A percentile compares a stretch with the other conserved stretches of the same genome.
These are phyloP conservation scores for Brasilioporus rufonigricans DNA, from an alignment of 768 basidiomycete genomes.

Conservation along the genomic window DNA sequence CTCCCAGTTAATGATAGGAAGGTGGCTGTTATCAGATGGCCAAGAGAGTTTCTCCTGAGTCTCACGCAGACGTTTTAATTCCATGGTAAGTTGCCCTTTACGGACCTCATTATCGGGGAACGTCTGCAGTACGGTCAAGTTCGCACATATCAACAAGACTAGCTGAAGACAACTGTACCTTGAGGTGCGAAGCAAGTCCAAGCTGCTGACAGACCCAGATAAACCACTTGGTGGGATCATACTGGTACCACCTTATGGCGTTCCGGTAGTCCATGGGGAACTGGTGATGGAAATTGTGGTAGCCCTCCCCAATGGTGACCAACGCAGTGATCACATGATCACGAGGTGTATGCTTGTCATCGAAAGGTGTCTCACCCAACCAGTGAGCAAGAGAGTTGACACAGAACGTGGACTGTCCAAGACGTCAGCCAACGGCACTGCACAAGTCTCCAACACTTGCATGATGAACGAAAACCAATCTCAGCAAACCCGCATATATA, in stretches of 20 bases:
- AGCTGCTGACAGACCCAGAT: slow-evolving; percentile 49
- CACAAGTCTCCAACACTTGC: slow-evolving; percentile 39
- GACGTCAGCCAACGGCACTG: background rate
- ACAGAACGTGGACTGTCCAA: slow-evolving; percentile 86
- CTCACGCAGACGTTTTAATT: slow-evolving; percentile 81
- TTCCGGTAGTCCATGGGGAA: slow-evolving; percentile 98
- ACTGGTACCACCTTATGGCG: slow-evolving; percentile 89
- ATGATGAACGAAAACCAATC: slow-evolving; percentile 86
- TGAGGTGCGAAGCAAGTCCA: slow-evolving; percentile 57
- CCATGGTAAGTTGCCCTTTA: slow-evolving; percentile 93
- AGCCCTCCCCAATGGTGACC: slow-evolving; percentile 91
- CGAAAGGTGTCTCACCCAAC: slow-evolving; percentile 90
- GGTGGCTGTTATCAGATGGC: slow-evolving; percentile 72
- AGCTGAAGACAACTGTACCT: slow-evolving; percentile 29
- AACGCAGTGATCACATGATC: slow-evolving; percentile 89
- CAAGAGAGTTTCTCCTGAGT: slow-evolving; percentile 75
- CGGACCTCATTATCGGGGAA: slow-evolving; percentile 73
- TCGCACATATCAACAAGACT: background rate
- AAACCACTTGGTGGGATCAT: slow-evolving; percentile 94
- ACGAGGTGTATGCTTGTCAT: slow-evolving; percentile 91
- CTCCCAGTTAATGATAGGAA: slow-evolving; percentile 86
- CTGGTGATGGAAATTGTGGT: slow-evolving; percentile 97
- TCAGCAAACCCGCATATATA: slow-evolving; percentile 76
- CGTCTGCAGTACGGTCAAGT: slow-evolving; percentile 18
- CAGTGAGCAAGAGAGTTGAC: slow-evolving; percentile 97